Conservation (phyloP, 305 asterid genomes). For the Fraxinus floribunda region DNA sequence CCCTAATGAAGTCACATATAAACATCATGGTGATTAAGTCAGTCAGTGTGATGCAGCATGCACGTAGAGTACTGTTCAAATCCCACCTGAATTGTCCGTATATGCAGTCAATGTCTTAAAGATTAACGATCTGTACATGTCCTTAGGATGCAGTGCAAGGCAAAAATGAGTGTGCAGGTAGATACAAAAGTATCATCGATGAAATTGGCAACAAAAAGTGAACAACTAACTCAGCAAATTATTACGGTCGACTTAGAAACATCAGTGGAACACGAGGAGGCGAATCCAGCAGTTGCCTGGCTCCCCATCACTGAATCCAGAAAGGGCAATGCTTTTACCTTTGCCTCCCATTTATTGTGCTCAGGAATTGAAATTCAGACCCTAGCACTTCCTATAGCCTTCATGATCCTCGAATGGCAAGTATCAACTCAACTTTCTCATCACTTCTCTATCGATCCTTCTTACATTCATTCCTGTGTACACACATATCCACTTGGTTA, state of each 20-base stretch:
- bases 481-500: neutral
- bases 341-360: conserved; percentile 39
- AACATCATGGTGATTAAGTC: neutral
- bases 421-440: neutral
- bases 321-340: conserved; percentile 41
- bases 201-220: conserved; percentile 6
- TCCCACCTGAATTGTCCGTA: neutral
- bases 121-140: neutral
- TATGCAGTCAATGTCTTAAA: neutral
- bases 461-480: neutral
- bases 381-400: conserved; percentile 51
- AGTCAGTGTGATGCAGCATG: neutral
- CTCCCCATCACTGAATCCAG: conserved; percentile 60
- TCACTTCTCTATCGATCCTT: neutral
- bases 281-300: conserved; percentile 37
- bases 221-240: neutral
- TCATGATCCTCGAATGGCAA: conserved; percentile 61
- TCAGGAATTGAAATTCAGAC: conserved; percentile 60
- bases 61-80: neutral
- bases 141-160: neutral
- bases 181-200: neutral
- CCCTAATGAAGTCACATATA: neutral
- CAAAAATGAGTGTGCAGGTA: neutral
- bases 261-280: conserved; percentile 16
- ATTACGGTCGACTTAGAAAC: conserved; percentile 13